Percentiles rank a stretch among this genome's conserved stretches.
phyloP scores from a whole-genome alignment of 768 basidiomycete species.

The Mycena filopes region DNA sequence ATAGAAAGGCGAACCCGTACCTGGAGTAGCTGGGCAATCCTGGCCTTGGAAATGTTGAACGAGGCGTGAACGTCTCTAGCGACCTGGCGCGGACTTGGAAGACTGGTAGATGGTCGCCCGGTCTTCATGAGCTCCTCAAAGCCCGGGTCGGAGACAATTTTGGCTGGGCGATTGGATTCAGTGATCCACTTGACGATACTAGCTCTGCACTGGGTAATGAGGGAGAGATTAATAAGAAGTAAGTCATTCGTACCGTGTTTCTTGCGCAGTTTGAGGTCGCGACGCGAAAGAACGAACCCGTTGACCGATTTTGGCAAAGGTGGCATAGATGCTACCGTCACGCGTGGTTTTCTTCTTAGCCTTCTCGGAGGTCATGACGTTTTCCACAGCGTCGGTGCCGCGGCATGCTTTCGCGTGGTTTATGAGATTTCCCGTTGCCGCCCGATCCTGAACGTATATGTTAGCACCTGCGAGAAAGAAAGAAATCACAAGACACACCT shows the following conservation, averaged over 20 bases:
- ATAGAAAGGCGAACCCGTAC: not conserved
- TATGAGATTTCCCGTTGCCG: conserved; percentile 2
- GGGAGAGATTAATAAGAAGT: not conserved
- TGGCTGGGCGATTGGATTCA: conserved; percentile 4
- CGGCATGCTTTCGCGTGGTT: not conserved
- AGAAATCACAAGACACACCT: too few relatives aligned
- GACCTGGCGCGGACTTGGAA: not conserved
- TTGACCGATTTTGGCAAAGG: not conserved
- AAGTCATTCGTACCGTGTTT: not conserved
- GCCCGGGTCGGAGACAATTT: not conserved
- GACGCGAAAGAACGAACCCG: not conserved
- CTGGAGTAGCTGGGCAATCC: not conserved
- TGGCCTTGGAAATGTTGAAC: not conserved
- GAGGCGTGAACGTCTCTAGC: not conserved
- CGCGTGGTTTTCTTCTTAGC: not conserved
- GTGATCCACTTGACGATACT: conserved; percentile 1
- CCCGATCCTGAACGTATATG: too few relatives aligned
- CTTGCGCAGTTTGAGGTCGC: not conserved
- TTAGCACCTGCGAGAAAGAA: too few relatives aligned
- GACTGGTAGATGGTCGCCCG: not conserved
- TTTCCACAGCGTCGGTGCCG: not conserved
- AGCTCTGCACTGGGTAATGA: not conserved
- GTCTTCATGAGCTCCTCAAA: not conserved
- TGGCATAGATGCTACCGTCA: conserved; percentile 1
- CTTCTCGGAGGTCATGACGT: not conserved